Base-by-base conservation (phyloP, 2,329 filamentous ascomycete species). In the Sporothrix mexicana region DNA sequence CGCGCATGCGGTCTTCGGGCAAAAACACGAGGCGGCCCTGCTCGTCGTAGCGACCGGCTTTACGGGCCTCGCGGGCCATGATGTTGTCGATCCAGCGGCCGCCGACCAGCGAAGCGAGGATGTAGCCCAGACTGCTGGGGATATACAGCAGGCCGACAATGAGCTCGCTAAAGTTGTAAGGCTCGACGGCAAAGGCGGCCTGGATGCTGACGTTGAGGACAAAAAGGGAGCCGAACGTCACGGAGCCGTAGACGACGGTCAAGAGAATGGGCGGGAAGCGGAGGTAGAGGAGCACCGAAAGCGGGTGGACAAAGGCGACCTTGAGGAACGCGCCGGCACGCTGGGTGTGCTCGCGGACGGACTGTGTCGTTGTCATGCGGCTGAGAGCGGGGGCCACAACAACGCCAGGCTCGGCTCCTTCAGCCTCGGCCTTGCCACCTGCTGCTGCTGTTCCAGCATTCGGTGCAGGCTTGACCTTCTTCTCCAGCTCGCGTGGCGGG, bases 1-100 rank as follows among this genome's bases (percentile, higher is more conserved):
- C 92, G 59, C 90, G 86, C 88, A 96, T 93, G 13, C 93, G 88
- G 80, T 97, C 93, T 81, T 96, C 93, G 0, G 93, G 93, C 1
- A 89, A 84, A 78, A 89, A 92, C 10, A 93, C 82, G 23, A 93
- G 83, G 73, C 86, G 87, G 15, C 92, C 93, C 51, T 88, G 81
- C 49, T 86, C 86, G 76, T 93, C 92, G 77, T 91, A 92, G 30
- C 92, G 85, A 13, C 88, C 88, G 0, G 91, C 92, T 75, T 86
- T 90, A n/a, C 83, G 83, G 0, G 93, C 93, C 80, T 93, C 91
- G 23, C 92, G 88, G 45, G 88, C 85, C 93, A 96, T 96, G 80
- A 96, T 95, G 20, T 81, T 82, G 79, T 97, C 93, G 77, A 93
- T 91, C 93, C 93, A 96, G 57, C 84, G 85, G 0, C 93, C 93